Base-by-base conservation (phyloP, 23 red algal genomes). In the Gracilaria vermiculophylla region DNA sequence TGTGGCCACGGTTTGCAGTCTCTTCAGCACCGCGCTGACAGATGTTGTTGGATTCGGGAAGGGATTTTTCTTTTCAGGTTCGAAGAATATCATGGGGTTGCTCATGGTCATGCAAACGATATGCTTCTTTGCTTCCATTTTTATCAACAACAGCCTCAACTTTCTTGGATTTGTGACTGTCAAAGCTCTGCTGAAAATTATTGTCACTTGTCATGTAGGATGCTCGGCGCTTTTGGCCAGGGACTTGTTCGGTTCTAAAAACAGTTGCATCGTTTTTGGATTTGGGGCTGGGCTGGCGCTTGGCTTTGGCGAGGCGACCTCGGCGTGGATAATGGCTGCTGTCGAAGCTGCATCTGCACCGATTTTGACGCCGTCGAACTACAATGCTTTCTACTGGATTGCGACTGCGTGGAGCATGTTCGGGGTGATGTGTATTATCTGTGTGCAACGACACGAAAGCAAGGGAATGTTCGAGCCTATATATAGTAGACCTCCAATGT, bases 191-290 rank as follows among this genome's bases (percentile, higher is more conserved):
- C 10, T 69, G 45, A 85, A 69, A 19, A 71, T 85, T n/a, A 69
- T 85, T 35, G 43, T 49, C 19, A 37, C 37, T 6, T 69, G 12
- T 51, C 81, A 70, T 71, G 36, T 54, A 15, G 81, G 81, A 3
- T 85, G 81, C 28, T 11, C 58, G 2, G 81, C 51, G 13, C 81
- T 85, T 12, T 17, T 85, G 2, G 81, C 62, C 31, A 85, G 62
- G 19, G 81, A 85, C 62, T 36, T 85, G n/a, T 85, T 85, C 41
- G 81, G 81, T 36, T 36, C 41, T 10, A 10, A 7, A 25, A 69
- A 85, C 42, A 85, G 81, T 62, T 85, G 60, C 32, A 20, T 85
- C 3, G 81, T 72, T 21, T 85, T 85, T 32, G 81, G 81, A 23
- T 53, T 72, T 44, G 60, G 81, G 5, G 81, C 62, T 2, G 81